Evolutionary conservation across 2,329 filamentous ascomycete genomes (phyloP).

Genomic region (Pestalotiopsis sp.): DNA sequence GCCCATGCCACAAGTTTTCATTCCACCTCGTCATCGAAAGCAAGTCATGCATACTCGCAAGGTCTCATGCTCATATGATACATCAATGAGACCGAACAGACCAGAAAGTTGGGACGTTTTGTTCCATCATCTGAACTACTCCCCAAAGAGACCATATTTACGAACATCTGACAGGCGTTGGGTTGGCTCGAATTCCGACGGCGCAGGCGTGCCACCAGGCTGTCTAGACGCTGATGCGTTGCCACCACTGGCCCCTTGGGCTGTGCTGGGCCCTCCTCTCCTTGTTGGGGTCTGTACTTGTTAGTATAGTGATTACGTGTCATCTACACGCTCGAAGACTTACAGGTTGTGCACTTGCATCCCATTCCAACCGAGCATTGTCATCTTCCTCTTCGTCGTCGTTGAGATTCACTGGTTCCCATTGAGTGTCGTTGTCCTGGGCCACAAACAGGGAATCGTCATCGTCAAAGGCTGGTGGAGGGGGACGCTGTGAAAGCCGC

Average conservation of each 20-base stretch:
- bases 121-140: constrained; percentile 18
- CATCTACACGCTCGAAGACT: constrained; percentile 25
- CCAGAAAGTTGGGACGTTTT: neutral
- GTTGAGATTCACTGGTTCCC: constrained; percentile 66
- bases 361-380: constrained; percentile 72
- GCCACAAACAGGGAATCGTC: constrained; percentile 72
- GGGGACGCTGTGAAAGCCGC: constrained; percentile 54
- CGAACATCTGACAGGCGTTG: constrained; percentile 71
- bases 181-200: constrained; percentile 63
- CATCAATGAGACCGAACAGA: neutral
- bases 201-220: neutral
- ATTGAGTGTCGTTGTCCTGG: constrained; percentile 66
- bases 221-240: constrained; percentile 11
- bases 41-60: neutral
- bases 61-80: neutral
- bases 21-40: neutral
- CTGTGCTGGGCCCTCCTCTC: constrained; percentile 41
- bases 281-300: constrained; percentile 39
- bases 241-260: constrained; percentile 25
- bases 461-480: constrained; percentile 57
- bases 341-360: constrained; percentile 65
- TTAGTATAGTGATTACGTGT: neutral
- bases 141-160: constrained; percentile 42
- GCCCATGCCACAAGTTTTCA: neutral
- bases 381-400: constrained; percentile 64